Percentiles rank a stretch among this genome's conserved stretches.
Evolutionary conservation across 2,329 filamentous ascomycete genomes (phyloP).

Genomic region (Calonectria leucothoes): DNA sequence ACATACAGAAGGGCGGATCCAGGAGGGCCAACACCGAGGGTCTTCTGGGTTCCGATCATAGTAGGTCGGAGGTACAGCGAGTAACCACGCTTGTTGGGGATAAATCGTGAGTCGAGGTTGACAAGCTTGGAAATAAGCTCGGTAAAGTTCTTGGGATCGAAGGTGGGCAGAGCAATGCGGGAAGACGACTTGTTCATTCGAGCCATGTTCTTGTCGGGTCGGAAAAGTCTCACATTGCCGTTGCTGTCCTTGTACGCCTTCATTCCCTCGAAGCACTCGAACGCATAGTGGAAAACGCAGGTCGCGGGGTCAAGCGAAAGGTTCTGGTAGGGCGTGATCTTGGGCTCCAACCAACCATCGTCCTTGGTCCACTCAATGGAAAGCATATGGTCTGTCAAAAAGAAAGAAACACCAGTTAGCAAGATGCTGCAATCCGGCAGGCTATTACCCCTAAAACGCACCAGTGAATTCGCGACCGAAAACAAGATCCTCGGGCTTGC

Average conservation of each 20-base stretch:
- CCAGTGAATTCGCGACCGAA: conserved; percentile 94
- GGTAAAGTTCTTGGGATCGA: conserved; percentile 79
- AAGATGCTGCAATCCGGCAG: background rate
- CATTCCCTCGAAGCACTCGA: conserved; percentile 99
- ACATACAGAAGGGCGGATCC: conserved; percentile 92
- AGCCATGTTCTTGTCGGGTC: conserved; percentile 96
- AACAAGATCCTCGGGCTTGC: conserved; percentile 82
- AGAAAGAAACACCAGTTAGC: conserved; percentile 25
- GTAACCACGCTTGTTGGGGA: conserved; percentile 88
- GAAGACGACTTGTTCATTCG: conserved; percentile 91
- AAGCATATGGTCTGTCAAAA: conserved; percentile 98
- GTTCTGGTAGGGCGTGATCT: conserved; percentile 95
- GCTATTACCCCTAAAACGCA: conserved; percentile 50
- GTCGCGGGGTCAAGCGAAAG: conserved; percentile 95
- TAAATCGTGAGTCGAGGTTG: conserved; percentile 87
- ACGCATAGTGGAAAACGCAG: conserved; percentile 98
- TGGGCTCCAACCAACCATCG: conserved; percentile 84
- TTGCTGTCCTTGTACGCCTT: conserved; percentile 95
- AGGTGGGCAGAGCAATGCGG: conserved; percentile 92
- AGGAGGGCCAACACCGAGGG: conserved; percentile 91
- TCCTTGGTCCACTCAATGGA: conserved; percentile 90
- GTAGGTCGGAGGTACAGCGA: conserved; percentile 96
- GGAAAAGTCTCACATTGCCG: conserved; percentile 86
- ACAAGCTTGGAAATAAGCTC: conserved; percentile 85
- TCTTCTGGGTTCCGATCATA: conserved; percentile 96